Evolutionary conservation across 495 filamentous ascomycete genomes (phyloP), one percentile per base, ranked within the genome.

Genomic region (Aeminium ludgeri): DNA sequence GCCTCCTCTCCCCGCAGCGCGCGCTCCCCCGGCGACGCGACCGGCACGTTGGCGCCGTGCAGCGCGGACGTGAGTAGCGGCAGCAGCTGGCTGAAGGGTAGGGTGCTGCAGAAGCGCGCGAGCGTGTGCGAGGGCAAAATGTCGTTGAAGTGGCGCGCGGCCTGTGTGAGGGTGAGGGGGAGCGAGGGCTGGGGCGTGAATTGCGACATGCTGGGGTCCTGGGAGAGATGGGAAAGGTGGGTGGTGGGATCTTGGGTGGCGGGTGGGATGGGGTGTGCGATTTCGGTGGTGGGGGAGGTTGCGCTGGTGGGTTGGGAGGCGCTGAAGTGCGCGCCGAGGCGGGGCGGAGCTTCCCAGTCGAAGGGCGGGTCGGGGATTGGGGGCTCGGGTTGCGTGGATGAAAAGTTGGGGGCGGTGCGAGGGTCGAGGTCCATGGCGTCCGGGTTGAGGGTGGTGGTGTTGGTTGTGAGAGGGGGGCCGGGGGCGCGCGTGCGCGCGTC

Each of bases 191-290:
- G 72, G 19, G 76, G 68, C 6, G 83, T 78, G 69, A 99, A 96
- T 59, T 99, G 89, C 20, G 74, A 80, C 76, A 95, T 81, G 28
- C 77, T 77, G 6, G 86, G 89, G 55, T 97, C 89, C 50, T 93
- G 82, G 39, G 76, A 74, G 8, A 96, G 72, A 40, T 69, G 64
- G 38, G 73, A 71, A 39, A 74, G 70, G 20, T 52, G 40, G 32
- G 44, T 15, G 46, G 52, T 34, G 55, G 56, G 43, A 40, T 59
- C 41, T 55, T 60, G 41, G 38, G 49, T 36, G 35, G 49, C 41
- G 15, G 63, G 52, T n/a, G n/a, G n/a, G n/a, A n/a, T n/a, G n/a
- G n/a, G n/a, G n/a, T n/a, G n/a, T n/a, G n/a, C n/a, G 39, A 36
- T 33, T 44, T 8, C 7, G 33, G 40, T 49, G 18, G 46, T 53